Conservation (phyloP, 2,329 filamentous ascomycete species). For the Aquanectria penicillioides region DNA sequence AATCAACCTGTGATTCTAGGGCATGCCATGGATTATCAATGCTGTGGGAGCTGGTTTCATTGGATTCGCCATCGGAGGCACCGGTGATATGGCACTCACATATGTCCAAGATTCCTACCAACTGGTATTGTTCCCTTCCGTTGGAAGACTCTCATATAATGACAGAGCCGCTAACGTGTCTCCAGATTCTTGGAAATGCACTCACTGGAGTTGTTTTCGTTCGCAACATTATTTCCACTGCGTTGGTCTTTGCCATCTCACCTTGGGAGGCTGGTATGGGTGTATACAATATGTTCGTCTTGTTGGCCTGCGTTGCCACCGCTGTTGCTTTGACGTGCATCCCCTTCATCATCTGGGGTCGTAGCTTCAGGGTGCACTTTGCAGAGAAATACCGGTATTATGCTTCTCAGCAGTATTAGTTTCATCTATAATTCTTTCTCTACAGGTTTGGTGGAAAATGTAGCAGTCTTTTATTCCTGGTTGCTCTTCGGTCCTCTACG, state of each 20-base stretch:
- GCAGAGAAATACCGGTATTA: conserved; percentile 26
- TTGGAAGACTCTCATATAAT: fast-evolving
- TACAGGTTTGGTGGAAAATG: too few species aligned
- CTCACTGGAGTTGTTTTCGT: conserved; percentile 30
- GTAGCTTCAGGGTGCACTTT: conserved; percentile 14
- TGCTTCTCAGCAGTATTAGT: conserved; percentile 25
- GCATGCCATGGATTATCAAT: conserved; percentile 34
- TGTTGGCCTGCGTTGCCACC: conserved; percentile 21
- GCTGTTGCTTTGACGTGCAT: conserved; percentile 26
- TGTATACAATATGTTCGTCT: conserved; percentile 28
- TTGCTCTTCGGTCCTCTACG: too few species aligned
- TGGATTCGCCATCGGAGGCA: conserved; percentile 30
- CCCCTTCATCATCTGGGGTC: conserved; percentile 28
- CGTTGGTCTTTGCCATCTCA: conserved; percentile 23
- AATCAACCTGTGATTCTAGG: background rate
- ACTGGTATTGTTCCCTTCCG: background rate
- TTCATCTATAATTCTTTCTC: too few species aligned
- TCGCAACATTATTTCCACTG: conserved; percentile 27
- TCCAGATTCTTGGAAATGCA: conserved; percentile 29
- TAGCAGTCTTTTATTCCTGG: too few species aligned
- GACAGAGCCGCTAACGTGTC: too few species aligned
- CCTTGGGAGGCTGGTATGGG: conserved; percentile 31
- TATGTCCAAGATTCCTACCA: conserved; percentile 33
- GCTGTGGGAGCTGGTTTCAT: conserved; percentile 30
- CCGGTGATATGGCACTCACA: conserved; percentile 30